Conservation (phyloP, 371 early-diverging fungal genomes). For the Conidiobolus incongruus region DNA sequence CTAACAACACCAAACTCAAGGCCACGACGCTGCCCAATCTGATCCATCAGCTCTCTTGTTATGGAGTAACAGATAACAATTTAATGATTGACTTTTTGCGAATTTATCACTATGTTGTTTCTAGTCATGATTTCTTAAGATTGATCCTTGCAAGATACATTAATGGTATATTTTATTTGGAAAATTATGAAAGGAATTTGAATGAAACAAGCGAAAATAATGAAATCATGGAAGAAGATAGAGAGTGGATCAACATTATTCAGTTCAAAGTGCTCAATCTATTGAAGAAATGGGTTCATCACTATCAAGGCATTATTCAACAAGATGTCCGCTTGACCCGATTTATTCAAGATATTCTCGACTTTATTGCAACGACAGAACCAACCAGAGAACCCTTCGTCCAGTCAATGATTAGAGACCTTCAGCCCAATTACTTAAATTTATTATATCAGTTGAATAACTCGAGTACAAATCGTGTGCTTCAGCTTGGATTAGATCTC, state of each 20-base stretch:
- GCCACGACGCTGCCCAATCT: conserved; percentile 4
- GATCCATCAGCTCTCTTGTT: conserved; percentile 4
- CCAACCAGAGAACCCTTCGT: background rate
- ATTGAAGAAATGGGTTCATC: conserved; percentile 33
- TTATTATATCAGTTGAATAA: background rate
- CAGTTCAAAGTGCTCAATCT: conserved; percentile 32
- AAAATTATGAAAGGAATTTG: conserved; percentile 2
- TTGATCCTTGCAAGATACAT: conserved; percentile 23
- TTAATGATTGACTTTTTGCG: conserved; percentile 22
- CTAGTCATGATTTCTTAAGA: conserved; percentile 24
- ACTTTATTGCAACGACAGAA: background rate
- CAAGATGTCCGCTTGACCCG: conserved; percentile 9
- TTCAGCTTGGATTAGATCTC: background rate
- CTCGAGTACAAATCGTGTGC: background rate
- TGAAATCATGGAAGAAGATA: background rate
- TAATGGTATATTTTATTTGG: background rate
- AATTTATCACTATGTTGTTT: conserved; percentile 30
- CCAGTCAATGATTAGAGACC: background rate
- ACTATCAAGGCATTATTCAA: conserved; percentile 21
- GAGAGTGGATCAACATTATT: conserved; percentile 17
- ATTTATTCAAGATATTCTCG: background rate
- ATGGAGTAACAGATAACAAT: conserved; percentile 14
- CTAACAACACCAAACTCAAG: background rate
- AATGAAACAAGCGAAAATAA: conserved; percentile 2
- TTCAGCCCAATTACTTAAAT: background rate